These are phyloP conservation scores for Chiua virens DNA, from an alignment of 768 basidiomycete genomes.

Conservation along the genomic window DNA sequence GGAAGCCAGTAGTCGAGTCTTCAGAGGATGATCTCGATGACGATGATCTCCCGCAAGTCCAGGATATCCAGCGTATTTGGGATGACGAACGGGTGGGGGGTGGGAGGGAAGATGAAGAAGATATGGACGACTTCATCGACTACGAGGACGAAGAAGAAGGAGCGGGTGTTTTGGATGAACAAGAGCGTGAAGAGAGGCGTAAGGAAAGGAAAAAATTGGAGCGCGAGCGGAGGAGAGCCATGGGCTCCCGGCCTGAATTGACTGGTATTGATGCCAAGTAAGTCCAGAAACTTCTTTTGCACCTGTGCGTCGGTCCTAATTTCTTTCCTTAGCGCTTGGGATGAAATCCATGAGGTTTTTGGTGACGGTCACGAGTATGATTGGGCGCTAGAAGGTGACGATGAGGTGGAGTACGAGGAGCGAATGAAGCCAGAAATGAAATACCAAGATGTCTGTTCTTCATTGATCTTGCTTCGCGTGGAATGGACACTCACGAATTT, in stretches of 20 bases:
- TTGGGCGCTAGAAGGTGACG: conserved; percentile 88
- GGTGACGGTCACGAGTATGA: conserved; percentile 97
- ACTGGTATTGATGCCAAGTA: conserved; percentile 83
- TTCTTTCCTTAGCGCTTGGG: conserved; percentile 71
- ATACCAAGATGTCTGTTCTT: conserved; percentile 70
- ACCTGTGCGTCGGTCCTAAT: conserved; percentile 6
- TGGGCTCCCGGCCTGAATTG: conserved; percentile 65
- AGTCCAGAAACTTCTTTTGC: conserved; percentile 31
- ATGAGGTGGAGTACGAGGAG: conserved; percentile 48
- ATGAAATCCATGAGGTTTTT: conserved; percentile 94
- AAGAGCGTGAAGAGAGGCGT: conserved; percentile 72
- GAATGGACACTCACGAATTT: conserved; percentile 7
- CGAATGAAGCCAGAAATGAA: conserved; percentile 69
- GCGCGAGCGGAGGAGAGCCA: conserved; percentile 63
- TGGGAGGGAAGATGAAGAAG: conserved; percentile 54
- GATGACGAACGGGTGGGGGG: conserved; percentile 66
- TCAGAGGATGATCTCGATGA: conserved; percentile 75
- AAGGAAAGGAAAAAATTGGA: conserved; percentile 63
- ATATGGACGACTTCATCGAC: conserved; percentile 75
- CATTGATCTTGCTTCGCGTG: conserved; percentile 2
- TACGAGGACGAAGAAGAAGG: conserved; percentile 81
- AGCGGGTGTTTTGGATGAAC: conserved; percentile 74
- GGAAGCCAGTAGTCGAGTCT: conserved; percentile 61
- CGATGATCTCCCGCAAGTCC: conserved; percentile 52
- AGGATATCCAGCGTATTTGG: conserved; percentile 69